Conservation (phyloP, 345 rosid species). For the Heritiera fomes region DNA sequence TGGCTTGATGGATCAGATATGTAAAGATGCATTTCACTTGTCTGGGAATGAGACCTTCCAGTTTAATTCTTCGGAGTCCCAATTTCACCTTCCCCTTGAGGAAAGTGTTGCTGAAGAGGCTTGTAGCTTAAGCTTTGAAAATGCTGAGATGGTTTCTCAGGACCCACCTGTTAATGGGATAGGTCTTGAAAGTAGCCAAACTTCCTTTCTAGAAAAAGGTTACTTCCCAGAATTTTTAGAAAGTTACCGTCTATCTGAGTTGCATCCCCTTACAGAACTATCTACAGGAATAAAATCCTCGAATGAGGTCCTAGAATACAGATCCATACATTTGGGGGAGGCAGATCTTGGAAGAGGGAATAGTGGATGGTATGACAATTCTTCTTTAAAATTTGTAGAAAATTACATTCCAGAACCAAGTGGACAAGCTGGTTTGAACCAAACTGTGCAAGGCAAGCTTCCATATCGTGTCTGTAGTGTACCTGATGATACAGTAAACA, state of each 20-base stretch:
- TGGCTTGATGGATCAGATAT: slow-evolving; percentile 78
- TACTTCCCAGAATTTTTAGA: slow-evolving; percentile 73
- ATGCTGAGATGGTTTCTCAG: slow-evolving; percentile 38
- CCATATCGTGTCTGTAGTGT: slow-evolving; percentile 30
- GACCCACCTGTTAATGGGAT: slow-evolving; percentile 41
- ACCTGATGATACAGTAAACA: slow-evolving; percentile 43
- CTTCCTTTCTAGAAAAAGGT: slow-evolving; percentile 49
- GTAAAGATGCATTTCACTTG: slow-evolving; percentile 69
- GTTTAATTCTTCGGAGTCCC: slow-evolving; percentile 40
- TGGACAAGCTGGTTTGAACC: slow-evolving; percentile 46
- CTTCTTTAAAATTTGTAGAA: slow-evolving; percentile 60
- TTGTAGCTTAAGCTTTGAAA: slow-evolving; percentile 37
- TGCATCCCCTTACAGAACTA: slow-evolving; percentile 54
- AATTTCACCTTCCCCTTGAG: slow-evolving; percentile 37
- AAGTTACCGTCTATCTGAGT: slow-evolving; percentile 69
- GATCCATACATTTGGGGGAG: slow-evolving; percentile 36
- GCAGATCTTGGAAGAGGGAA: slow-evolving; percentile 53
- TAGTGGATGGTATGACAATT: slow-evolving; percentile 76
- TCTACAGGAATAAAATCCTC: slow-evolving; percentile 47
- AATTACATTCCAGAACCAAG: slow-evolving; percentile 72
- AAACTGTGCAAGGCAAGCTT: slow-evolving; percentile 44
- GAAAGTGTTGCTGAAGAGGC: slow-evolving; percentile 46
- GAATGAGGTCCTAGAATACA: slow-evolving; percentile 30
- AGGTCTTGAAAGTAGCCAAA: slow-evolving; percentile 52
- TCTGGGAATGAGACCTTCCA: slow-evolving; percentile 43